A percentile compares a stretch with the other conserved stretches of the same genome.
These are phyloP conservation scores for Nakazawaea populi DNA, from an alignment of 805 yeast species.

Conservation along the genomic window DNA sequence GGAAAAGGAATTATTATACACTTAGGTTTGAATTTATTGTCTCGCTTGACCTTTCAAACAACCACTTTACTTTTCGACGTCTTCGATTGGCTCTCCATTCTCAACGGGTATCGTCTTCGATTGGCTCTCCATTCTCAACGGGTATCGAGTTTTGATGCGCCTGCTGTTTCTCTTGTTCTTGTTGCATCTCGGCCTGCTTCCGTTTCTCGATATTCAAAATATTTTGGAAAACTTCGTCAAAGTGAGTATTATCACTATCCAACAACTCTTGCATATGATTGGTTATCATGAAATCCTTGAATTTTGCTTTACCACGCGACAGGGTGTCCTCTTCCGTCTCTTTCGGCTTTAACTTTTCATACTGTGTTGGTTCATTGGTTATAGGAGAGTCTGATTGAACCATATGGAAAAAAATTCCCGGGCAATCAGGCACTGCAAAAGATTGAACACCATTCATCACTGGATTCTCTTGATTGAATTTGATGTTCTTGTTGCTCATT, in stretches of 20 bases:
- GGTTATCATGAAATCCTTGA: background rate
- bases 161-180: background rate
- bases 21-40: background rate
- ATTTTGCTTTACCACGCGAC: background rate
- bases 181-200: background rate
- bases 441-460: background rate
- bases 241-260: background rate
- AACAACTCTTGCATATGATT: slow-evolving; percentile 1
- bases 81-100: background rate
- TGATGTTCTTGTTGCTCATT: background rate
- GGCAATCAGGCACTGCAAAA: background rate
- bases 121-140: background rate
- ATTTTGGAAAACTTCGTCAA: slow-evolving; percentile 1
- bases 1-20: background rate
- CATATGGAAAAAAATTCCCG: slow-evolving; percentile 3
- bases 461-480: background rate
- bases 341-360: background rate
- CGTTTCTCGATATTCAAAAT: background rate
- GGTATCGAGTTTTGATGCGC: background rate
- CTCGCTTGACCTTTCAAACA: too few species aligned
- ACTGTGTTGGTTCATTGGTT: background rate
- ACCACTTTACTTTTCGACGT: background rate
- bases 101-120: background rate
- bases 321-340: background rate
- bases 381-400: background rate